Conservation (phyloP, 257 asterid genomes). For the Paulownia fortunei region DNA sequence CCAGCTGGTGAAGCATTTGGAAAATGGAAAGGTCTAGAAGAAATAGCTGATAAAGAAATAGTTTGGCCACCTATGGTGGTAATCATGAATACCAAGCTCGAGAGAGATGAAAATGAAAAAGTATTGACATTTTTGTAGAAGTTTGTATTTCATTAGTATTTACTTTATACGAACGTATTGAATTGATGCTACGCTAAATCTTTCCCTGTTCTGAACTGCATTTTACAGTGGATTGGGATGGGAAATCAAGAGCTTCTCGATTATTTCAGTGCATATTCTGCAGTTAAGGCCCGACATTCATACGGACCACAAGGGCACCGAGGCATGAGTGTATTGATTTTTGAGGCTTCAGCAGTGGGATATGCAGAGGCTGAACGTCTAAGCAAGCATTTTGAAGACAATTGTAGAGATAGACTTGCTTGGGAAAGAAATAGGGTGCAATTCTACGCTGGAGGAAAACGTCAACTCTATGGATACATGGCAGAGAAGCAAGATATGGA, state of each 20-base stretch:
- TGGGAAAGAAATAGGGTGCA: constrained; percentile 46
- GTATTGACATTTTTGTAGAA: constrained; percentile 37
- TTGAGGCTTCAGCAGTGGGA: constrained; percentile 64
- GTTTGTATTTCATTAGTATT: constrained; percentile 8
- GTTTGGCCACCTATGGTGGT: constrained; percentile 72
- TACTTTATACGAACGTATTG: constrained; percentile 11
- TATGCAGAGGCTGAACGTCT: constrained; percentile 64
- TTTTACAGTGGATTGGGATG: constrained; percentile 74
- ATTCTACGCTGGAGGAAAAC: constrained; percentile 51
- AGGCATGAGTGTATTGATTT: constrained; percentile 55
- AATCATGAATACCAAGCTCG: constrained; percentile 55
- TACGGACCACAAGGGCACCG: constrained; percentile 77
- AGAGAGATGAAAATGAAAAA: constrained; percentile 50
- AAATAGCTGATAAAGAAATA: constrained; percentile 47
- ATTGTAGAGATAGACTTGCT: constrained; percentile 50
- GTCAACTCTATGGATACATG: constrained; percentile 60
- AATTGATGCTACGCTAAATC: constrained; percentile 30
- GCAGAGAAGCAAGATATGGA: constrained; percentile 57
- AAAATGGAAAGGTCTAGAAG: constrained; percentile 50
- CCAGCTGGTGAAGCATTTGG: constrained; percentile 56
- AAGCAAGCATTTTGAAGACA: constrained; percentile 52
- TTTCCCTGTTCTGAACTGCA: constrained; percentile 18
- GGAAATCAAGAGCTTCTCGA: constrained; percentile 64
- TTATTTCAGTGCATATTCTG: constrained; percentile 45
- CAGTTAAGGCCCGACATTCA: constrained; percentile 51